Evolutionary conservation across 176 grass and related monocot genomes (phyloP).

Genomic region (Rhynchospora pubera): DNA sequence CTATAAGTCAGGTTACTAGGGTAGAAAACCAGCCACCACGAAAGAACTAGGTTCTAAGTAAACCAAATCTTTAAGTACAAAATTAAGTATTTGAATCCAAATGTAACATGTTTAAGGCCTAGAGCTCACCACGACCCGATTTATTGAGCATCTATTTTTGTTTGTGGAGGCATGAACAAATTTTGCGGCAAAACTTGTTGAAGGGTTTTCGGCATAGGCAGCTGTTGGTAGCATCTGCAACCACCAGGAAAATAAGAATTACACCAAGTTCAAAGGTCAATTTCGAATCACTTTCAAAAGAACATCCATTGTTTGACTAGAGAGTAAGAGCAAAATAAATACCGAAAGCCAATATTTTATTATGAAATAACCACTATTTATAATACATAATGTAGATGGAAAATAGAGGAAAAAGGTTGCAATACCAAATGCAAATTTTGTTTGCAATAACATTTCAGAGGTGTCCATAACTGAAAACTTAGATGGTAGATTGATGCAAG

Average conservation of each 20-base stretch:
- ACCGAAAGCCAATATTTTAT: background rate
- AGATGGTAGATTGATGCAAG: background rate
- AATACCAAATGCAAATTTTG: background rate
- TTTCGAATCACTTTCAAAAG: background rate
- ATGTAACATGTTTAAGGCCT: slow-evolving; percentile 13
- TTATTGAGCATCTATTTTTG: slow-evolving; percentile 97
- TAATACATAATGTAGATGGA: background rate
- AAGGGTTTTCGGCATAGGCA: slow-evolving; percentile 86
- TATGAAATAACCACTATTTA: background rate
- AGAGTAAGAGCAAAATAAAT: background rate
- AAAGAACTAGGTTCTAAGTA: background rate
- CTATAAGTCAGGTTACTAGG: background rate
- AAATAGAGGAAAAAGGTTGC: background rate
- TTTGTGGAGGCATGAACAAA: slow-evolving; percentile 99
- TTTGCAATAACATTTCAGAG: background rate
- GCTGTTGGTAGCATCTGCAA: slow-evolving; percentile 88
- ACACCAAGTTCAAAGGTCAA: background rate
- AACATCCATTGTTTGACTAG: background rate
- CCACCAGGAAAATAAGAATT: background rate
- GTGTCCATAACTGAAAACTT: background rate
- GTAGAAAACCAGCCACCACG: background rate
- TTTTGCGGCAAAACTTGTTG: slow-evolving; percentile 93
- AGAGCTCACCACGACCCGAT: slow-evolving; percentile 82
- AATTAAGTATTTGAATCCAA: background rate
- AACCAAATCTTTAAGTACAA: background rate